These are phyloP conservation scores for Actinomortierella ambigua DNA, from an alignment of 371 early-diverging fungal species.

Conservation along the genomic window DNA sequence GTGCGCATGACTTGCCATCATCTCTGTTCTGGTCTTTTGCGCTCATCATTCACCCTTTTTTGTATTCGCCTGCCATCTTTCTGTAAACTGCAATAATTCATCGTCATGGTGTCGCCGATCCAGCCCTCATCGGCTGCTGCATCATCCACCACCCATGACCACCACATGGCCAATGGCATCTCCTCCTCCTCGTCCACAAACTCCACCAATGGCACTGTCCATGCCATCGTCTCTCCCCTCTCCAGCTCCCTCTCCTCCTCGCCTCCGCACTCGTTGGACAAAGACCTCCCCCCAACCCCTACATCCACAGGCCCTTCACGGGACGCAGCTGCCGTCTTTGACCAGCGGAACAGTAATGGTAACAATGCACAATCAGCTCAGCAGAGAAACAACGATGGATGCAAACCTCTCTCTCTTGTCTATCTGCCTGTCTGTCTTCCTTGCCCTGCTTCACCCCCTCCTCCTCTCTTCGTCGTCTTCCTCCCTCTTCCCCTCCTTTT, in stretches of 20 bases:
- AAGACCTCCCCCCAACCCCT: conserved; percentile 43
- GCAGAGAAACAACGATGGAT: background rate
- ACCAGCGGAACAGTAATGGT: conserved; percentile 1
- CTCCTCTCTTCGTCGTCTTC: conserved; percentile 2
- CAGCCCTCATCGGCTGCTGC: too few species aligned
- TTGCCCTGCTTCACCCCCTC: conserved; percentile 3
- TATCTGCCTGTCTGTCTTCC: background rate
- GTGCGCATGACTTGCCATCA: too few species aligned
- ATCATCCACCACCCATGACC: too few species aligned
- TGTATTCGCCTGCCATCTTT: too few species aligned
- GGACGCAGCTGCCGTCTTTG: background rate
- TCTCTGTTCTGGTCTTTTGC: too few species aligned
- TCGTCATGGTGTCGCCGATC: too few species aligned
- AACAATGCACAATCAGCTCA: background rate
- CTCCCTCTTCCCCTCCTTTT: conserved; percentile 1
- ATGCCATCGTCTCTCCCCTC: too few species aligned
- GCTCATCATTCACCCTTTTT: too few species aligned
- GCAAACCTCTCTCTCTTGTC: background rate
- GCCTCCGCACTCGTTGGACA: conserved; percentile 9
- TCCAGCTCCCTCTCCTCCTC: background rate
- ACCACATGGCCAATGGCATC: too few species aligned
- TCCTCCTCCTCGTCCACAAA: too few species aligned
- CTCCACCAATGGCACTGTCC: too few species aligned
- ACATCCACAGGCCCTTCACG: conserved; percentile 27
- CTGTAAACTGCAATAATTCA: too few species aligned